Evolutionary conservation across 1,284 basidiomycete genomes (phyloP).

Genomic region (Cryptococcus deneoformans): DNA sequence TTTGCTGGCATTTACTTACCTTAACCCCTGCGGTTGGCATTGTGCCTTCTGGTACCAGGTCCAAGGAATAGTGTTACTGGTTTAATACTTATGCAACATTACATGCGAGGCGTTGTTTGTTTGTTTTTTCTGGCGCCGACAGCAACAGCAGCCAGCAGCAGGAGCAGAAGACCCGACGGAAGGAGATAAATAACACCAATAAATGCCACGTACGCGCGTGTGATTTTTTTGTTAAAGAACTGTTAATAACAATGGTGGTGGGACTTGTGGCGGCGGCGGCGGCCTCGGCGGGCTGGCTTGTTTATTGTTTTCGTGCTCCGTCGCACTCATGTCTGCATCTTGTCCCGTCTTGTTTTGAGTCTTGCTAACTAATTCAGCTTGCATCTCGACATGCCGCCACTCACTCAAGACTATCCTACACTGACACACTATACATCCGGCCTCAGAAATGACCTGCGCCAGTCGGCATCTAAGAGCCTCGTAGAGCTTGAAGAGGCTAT

Average conservation of each 20-base stretch:
- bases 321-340: not conserved
- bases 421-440: constrained; percentile 35
- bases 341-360: not conserved
- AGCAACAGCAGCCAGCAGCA: too few relatives aligned
- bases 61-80: too few relatives aligned
- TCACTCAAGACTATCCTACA: constrained; percentile 17
- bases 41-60: not conserved
- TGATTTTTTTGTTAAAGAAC: not conserved
- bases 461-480: constrained; percentile 31
- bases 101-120: too few relatives aligned
- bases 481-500: constrained; percentile 39
- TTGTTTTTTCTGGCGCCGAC: constrained; percentile 13
- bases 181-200: not conserved
- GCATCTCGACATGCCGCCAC: constrained; percentile 4
- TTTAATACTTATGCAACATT: too few relatives aligned
- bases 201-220: constrained; percentile 4
- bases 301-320: not conserved
- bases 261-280: not conserved
- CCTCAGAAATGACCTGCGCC: constrained; percentile 28
- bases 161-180: too few relatives aligned
- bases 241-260: too few relatives aligned
- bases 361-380: not conserved
- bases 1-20: constrained; percentile 19
- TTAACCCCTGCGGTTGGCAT: constrained; percentile 29
- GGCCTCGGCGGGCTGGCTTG: not conserved